Base-by-base conservation (phyloP, 2,329 filamentous ascomycete species). In the Fusarium denticulatum region DNA sequence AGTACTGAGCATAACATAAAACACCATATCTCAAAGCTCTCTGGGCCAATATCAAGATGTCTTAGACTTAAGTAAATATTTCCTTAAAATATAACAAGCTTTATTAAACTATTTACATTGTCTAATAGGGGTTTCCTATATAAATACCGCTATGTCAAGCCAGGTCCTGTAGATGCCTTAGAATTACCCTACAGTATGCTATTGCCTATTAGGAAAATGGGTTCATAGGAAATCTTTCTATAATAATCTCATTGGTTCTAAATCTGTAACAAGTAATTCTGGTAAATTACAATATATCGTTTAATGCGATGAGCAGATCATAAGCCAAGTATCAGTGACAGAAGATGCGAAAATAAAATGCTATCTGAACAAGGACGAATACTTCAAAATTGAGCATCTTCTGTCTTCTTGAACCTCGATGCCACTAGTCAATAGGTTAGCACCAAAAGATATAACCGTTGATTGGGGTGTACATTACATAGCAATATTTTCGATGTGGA, bases 401-500 rank as follows among this genome's bases (percentile, higher is more conserved):
- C 3, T 5, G 8, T 11, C 0, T 12, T 1, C 5, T 18, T 7
- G 11, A 13, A 11, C 4, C 0, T 9, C 7, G 0, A 10, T 22
- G 6, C 9, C 3, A 11, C 1, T 2, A 10, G 8, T 15, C 12
- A 13, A 4, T 15, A 11, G 6, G 45, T 4, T 8, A 7, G 10
- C 20, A 22, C 6, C 14, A 7, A 16, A 8, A 30, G 16, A 45
- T 5, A 8, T 15, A n/a, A n/a, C 1, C 14, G 13, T 10, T 6
- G 8, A 42, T n/a, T 42, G 7, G 13, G 1, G 8, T 15, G 39
- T 42, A n/a, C 39, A 42, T 22, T n/a, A 10, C 22, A 42, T 15
- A 15, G 13, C 39, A 42, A 15, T 40, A 14, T 40, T n/a, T n/a
- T 2, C 5, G 13, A 40, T 15, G 10, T 40, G 22, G 1, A n/a